phyloP scores from a whole-genome alignment of 2,329 filamentous ascomycete genomes.

The Paecilomyces niveus region DNA sequence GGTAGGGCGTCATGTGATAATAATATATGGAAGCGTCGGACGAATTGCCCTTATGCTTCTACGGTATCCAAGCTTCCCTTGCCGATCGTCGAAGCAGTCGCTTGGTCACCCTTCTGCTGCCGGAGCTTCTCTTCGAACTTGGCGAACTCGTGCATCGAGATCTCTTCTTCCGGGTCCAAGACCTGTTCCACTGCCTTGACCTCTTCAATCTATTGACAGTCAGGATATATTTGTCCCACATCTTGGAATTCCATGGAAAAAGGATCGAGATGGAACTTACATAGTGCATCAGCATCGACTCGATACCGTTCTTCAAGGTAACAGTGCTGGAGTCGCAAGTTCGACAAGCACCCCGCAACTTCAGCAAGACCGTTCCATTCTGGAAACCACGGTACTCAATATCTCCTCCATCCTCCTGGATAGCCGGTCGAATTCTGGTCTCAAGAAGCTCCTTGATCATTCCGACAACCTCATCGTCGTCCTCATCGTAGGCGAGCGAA shows the following conservation, averaged over 20 bases:
- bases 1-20: not conserved
- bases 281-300: constrained; percentile 97
- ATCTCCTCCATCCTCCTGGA: constrained; percentile 95
- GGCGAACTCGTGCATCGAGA: constrained; percentile 79
- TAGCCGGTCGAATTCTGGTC: constrained; percentile 87
- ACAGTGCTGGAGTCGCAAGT: constrained; percentile 97
- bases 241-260: too few relatives aligned
- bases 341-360: constrained; percentile 84
- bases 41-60: constrained; percentile 11
- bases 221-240: constrained; percentile 9
- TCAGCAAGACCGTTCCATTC: constrained; percentile 74
- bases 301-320: constrained; percentile 94
- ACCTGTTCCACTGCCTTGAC: constrained; percentile 89
- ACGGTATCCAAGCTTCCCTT: constrained; percentile 49
- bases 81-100: constrained; percentile 42
- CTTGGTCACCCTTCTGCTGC: constrained; percentile 48
- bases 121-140: constrained; percentile 85
- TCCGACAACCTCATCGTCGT: constrained; percentile 87
- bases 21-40: not conserved
- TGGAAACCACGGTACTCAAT: constrained; percentile 92
- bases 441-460: constrained; percentile 99
- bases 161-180: constrained; percentile 83
- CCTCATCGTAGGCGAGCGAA: constrained; percentile 74
- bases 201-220: constrained; percentile 69
- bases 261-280: constrained; percentile 46